Base-by-base conservation (phyloP, 768 basidiomycete genomes). In the Hypsizygus marmoreus region DNA sequence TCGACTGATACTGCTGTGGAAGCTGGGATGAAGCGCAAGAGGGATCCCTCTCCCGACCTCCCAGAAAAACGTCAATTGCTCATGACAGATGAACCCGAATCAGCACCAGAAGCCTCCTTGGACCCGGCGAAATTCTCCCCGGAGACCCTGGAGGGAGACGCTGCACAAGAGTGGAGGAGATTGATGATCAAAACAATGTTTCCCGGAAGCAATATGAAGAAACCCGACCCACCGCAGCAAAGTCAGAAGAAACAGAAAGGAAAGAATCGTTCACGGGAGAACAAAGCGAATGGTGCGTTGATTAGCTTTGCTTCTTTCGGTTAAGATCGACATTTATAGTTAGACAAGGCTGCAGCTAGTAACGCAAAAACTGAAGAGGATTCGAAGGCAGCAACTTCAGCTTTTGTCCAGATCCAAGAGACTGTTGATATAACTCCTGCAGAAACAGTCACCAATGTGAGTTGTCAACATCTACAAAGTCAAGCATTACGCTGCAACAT, bases 101-200 rank as follows among this genome's bases (percentile, higher is more conserved):
- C 57, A 76, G 16, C 58, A 8, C 41, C 55, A 63, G 48, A 39
- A 51, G 5, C 39, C 53, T 13, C 45, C 55, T n/a, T n/a, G n/a
- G n/a, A n/a, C n/a, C n/a, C n/a, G n/a, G n/a, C n/a, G 0, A 50
- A 51, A 4, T 68, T 69, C 48, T 50, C 51, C 11, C 69, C 73
- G 20, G 61, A 26, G 62, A 68, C 16, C n/a, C 58, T 86, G 17
- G 55, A 43, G 10, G 77, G 72, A 1, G 66, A 68, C 13, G 58
- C 68, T 10, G 80, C 82, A 1, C 71, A 84, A 31, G 74, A 75
- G 40, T 88, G 82, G 77, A 72, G 81, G 29, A 65, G 60, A 16
- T 56, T 76, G 12, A 61, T 83, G 45, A 57, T 88, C 37, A 61
- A 72, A 19, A 61, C 65, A n/a, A 88, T 88, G 82, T 88, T 89